phyloP scores from a whole-genome alignment of 495 filamentous ascomycete species.

The Hypoxylon perforatum region DNA sequence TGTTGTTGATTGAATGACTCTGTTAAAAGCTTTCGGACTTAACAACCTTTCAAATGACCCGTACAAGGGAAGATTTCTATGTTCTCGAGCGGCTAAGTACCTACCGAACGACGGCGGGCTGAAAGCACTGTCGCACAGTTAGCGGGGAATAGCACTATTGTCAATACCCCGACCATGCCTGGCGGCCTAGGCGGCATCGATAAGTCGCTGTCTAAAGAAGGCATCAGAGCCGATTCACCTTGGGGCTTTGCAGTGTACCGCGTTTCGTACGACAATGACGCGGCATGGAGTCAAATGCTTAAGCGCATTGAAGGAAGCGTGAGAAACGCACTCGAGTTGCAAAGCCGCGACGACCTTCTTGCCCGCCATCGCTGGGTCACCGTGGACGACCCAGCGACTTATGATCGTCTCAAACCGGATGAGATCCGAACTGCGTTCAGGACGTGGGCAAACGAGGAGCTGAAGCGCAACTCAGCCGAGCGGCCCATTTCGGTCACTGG shows the following conservation, averaged over 20 bases:
- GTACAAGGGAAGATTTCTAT: too few relatives aligned
- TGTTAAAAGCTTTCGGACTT: too few relatives aligned
- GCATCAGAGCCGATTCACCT: not conserved
- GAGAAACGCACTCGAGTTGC: not conserved
- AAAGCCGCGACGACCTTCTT: not conserved
- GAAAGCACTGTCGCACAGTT: not conserved
- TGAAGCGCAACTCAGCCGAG: not conserved
- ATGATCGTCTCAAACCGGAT: not conserved
- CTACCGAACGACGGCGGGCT: too few relatives aligned
- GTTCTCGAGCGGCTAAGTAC: too few relatives aligned
- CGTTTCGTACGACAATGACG: not conserved
- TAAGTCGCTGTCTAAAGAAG: not conserved
- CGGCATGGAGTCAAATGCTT: not conserved
- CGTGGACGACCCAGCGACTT: not conserved
- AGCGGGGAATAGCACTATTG: not conserved
- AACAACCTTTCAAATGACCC: too few relatives aligned
- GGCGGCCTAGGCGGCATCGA: conserved; percentile 2
- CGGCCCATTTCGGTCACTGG: not conserved
- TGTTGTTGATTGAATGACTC: too few relatives aligned
- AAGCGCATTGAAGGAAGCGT: not conserved
- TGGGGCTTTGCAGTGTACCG: not conserved
- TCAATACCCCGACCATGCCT: not conserved
- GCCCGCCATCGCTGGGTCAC: not conserved
- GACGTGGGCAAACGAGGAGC: not conserved
- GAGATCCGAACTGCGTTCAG: not conserved